Evolutionary conservation across 495 filamentous ascomycete species (phyloP).

Genomic region (Aspergillus campestris): DNA sequence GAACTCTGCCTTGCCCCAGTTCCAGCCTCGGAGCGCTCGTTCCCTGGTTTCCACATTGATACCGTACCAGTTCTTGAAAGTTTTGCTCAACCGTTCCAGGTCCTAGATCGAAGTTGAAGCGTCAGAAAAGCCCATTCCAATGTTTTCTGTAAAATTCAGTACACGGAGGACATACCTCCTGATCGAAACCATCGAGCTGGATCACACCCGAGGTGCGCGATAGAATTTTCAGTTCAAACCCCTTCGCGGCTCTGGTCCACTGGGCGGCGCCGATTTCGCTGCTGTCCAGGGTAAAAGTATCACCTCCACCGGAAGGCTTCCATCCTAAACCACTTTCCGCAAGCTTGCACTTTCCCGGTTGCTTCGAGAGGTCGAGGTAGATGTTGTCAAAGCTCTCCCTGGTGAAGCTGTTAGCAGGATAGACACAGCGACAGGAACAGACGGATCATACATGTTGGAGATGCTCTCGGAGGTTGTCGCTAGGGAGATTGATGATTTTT

Average conservation of each 20-base stretch:
- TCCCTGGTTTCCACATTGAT: conserved; percentile 85
- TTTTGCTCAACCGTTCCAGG: conserved; percentile 77
- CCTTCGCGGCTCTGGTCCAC: conserved; percentile 90
- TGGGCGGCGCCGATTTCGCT: conserved; percentile 76
- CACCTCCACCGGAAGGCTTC: conserved; percentile 79
- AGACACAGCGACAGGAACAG: conserved; percentile 1
- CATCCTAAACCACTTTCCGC: conserved; percentile 89
- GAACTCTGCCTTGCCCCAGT: conserved; percentile 98
- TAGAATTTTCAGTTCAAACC: conserved; percentile 86
- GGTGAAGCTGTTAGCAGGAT: conserved; percentile 15
- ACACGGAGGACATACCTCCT: conserved; percentile 56
- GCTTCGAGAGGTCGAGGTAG: conserved; percentile 86
- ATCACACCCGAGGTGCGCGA: conserved; percentile 76
- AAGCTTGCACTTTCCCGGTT: conserved; percentile 84
- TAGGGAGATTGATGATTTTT: conserved; percentile 1
- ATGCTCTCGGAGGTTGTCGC: conserved; percentile 5
- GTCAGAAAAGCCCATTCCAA: neutral
- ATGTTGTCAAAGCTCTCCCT: conserved; percentile 96
- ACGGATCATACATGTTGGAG: conserved; percentile 35
- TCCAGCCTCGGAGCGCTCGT: conserved; percentile 95
- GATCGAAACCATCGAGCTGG: conserved; percentile 89
- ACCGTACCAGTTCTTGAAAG: conserved; percentile 95
- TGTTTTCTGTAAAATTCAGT: neutral
- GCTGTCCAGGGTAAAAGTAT: conserved; percentile 83
- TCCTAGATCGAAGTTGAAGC: conserved; percentile 45